These are phyloP conservation scores for Boletus subcaerulescens DNA, from an alignment of 768 basidiomycete genomes.

Conservation along the genomic window DNA sequence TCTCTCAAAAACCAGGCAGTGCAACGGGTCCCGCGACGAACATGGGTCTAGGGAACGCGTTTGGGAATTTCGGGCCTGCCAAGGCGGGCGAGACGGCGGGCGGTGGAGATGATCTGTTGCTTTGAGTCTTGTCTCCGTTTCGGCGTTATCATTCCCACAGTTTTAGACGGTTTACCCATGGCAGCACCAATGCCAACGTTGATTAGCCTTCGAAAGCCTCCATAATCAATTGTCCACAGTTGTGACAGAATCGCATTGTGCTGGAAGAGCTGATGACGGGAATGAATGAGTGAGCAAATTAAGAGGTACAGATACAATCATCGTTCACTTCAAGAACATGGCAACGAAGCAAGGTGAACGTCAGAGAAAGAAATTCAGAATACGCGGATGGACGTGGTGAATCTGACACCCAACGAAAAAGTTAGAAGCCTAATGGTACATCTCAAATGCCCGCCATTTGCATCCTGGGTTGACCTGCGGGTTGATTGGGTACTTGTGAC, in stretches of 20 bases:
- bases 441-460: constrained; percentile 34
- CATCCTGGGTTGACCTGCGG: constrained; percentile 32
- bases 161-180: constrained; percentile 8
- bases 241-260: constrained; percentile 21
- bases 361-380: constrained; percentile 22
- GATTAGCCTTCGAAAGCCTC: background rate
- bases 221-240: constrained; percentile 16
- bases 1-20: constrained; percentile 25
- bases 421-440: constrained; percentile 9
- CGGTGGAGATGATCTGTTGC: constrained; percentile 42
- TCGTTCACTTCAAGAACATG: constrained; percentile 35
- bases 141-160: background rate
- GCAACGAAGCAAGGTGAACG: constrained; percentile 16
- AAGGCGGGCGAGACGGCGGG: constrained; percentile 19
- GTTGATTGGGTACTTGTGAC: constrained; percentile 24
- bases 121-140: constrained; percentile 26
- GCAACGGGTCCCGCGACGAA: constrained; percentile 1
- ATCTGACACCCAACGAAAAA: background rate
- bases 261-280: constrained; percentile 10
- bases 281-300: constrained; percentile 30
- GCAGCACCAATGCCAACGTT: background rate
- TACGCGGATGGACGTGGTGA: background rate
- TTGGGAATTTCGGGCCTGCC: constrained; percentile 35
- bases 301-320: constrained; percentile 37
- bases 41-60: constrained; percentile 19